phyloP scores from a whole-genome alignment of 768 basidiomycete genomes.

The Pulveroboletus sp. region DNA sequence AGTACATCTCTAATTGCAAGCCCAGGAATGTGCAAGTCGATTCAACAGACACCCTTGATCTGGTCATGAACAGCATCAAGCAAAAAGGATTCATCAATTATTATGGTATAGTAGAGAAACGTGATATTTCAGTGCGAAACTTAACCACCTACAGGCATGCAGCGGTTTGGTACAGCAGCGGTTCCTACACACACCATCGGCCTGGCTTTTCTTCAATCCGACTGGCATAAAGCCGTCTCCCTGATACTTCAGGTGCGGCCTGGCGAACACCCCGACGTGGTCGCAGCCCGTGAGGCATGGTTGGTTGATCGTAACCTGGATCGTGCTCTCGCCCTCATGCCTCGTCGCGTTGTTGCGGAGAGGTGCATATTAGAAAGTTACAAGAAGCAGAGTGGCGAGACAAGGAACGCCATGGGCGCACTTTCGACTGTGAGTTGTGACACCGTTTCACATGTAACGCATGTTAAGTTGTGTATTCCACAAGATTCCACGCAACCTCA shows the following conservation, averaged over 20 bases:
- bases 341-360: conserved; percentile 89
- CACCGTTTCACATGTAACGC: not conserved
- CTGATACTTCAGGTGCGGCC: conserved; percentile 78
- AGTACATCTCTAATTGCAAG: not conserved
- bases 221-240: conserved; percentile 86
- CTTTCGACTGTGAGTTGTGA: conserved; percentile 63
- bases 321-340: conserved; percentile 81
- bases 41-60: conserved; percentile 65
- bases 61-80: conserved; percentile 73
- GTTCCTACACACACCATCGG: conserved; percentile 96
- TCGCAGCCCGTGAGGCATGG: conserved; percentile 82
- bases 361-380: conserved; percentile 88
- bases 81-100: conserved; percentile 94
- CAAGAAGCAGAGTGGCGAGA: conserved; percentile 73
- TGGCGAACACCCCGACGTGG: conserved; percentile 92
- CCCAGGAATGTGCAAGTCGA: conserved; percentile 81
- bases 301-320: conserved; percentile 76
- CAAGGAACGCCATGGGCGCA: conserved; percentile 82
- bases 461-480: conserved; percentile 2
- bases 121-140: not conserved
- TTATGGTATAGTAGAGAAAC: conserved; percentile 57
- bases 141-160: conserved; percentile 70
- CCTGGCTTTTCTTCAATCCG: conserved; percentile 78
- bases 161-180: conserved; percentile 95
- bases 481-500: conserved; percentile 93